Base-by-base conservation (phyloP, 2,329 filamentous ascomycete genomes). In the Colletotrichum sp. region DNA sequence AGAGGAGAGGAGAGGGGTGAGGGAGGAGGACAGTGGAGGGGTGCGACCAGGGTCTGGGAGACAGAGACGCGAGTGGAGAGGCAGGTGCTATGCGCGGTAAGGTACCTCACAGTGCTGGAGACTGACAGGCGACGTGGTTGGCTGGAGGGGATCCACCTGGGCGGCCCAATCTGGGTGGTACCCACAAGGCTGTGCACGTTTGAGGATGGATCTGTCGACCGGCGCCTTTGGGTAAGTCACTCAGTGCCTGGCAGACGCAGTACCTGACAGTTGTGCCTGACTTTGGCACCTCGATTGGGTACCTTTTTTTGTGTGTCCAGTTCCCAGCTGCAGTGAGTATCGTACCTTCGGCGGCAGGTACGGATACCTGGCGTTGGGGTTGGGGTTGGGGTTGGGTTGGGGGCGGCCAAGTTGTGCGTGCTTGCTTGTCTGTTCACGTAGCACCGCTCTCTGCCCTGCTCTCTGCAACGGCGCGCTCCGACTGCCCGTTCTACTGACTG, bases 151-250 rank as follows among this genome's bases (percentile, higher is more conserved):
- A 32, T 48, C 75, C 73, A 75, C 73, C 67, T 16, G 7, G 32
- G 48, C 55, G 32, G 57, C 57, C 73, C 60, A 72, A 70, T 76
- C 69, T 74, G 60, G 52, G n/a, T 73, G 48, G 75, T 77, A 63
- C 69, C 76, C 77, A 77, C 76, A 77, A 78, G 77, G 76, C 77
- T 78, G 77, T 78, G 77, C 77, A 77, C 77, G 77, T 78, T 78
- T 78, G 76, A 77, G 76, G 72, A 77, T 76, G 67, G 64, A 75
- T 66, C 55, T 76, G 65, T 77, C 65, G 65, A 72, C 64, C 28
- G 69, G 72, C 64, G 63, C n/a, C 63, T 74, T 77, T 59, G 48
- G 48, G 57, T 18, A 30, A 30, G 15, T 64, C 36, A 18, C 43
- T 36, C 24, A 75, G 57, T 21, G 24, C n/a, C 24, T 26, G 28